phyloP scores from a whole-genome alignment of 2,329 filamentous ascomycete species.

The Fusarium oxysporum region DNA sequence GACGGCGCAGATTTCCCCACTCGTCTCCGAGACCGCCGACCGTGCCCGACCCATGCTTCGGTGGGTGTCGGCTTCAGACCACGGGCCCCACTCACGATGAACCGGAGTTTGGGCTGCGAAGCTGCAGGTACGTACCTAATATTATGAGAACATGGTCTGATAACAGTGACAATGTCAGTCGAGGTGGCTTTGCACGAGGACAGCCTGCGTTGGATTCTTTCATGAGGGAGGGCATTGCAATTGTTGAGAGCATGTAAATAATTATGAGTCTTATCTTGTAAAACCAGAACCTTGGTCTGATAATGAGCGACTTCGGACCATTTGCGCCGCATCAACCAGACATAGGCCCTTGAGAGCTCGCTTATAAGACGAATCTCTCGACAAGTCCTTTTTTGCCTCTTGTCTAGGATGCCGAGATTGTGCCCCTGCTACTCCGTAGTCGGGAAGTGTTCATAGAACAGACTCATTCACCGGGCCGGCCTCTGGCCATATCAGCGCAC shows the following conservation, averaged over 20 bases:
- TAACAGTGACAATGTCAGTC: constrained; percentile 22
- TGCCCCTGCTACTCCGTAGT: constrained; percentile 16
- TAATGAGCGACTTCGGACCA: constrained; percentile 27
- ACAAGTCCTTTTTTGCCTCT: background rate
- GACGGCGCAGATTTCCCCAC: constrained; percentile 30
- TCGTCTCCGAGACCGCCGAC: constrained; percentile 31
- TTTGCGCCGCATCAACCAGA: constrained; percentile 4
- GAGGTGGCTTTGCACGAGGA: constrained; percentile 21
- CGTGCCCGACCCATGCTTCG: constrained; percentile 16
- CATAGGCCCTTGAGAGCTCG: constrained; percentile 10
- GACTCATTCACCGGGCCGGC: constrained; percentile 33
- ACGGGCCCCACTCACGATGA: constrained; percentile 15
- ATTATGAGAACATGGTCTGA: constrained; percentile 21
- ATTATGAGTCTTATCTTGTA: background rate
- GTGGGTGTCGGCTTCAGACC: constrained; percentile 18
- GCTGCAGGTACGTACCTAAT: constrained; percentile 13
- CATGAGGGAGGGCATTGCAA: background rate
- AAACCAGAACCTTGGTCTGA: background rate
- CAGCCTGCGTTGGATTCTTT: background rate
- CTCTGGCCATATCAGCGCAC: constrained; percentile 29
- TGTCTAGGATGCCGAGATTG: constrained; percentile 17
- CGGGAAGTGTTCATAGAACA: constrained; percentile 1
- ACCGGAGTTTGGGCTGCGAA: constrained; percentile 12
- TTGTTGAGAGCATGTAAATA: background rate
- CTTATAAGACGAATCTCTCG: background rate